Evolutionary conservation across 1,284 basidiomycete genomes (phyloP).

Genomic region (Pseudozyma flocculosa): DNA sequence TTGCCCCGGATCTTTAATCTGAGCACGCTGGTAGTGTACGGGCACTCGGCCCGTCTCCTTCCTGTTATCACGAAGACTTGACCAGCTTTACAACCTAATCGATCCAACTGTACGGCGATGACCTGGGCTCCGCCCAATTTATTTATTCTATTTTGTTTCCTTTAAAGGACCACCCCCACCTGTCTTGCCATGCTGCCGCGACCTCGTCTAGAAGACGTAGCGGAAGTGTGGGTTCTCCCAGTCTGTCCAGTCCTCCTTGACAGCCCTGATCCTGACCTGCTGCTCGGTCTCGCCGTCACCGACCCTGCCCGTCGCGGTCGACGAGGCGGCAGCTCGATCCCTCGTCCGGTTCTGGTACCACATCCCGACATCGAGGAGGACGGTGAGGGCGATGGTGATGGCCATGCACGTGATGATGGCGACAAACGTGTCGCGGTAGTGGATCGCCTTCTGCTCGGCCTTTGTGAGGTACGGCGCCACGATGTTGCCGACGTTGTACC

Average conservation of each 20-base stretch:
- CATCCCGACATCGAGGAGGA: constrained; percentile 19
- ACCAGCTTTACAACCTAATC: no score
- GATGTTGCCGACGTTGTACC: constrained; percentile 56
- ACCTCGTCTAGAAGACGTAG: constrained; percentile 30
- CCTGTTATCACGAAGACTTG: no score
- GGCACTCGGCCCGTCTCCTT: no score
- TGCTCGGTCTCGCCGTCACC: constrained; percentile 23
- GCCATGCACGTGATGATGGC: constrained; percentile 58
- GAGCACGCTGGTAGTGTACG: no score
- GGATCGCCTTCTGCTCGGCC: constrained; percentile 48
- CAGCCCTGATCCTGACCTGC: constrained; percentile 4
- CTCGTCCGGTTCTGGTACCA: constrained; percentile 26
- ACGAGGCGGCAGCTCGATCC: constrained; percentile 4
- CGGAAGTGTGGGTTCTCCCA: constrained; percentile 36
- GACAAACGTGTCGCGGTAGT: constrained; percentile 62
- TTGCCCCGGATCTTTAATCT: no score
- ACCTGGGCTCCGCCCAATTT: no score
- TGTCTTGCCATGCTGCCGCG: no score
- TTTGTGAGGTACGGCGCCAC: constrained; percentile 55
- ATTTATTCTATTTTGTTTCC: no score
- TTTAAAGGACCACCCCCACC: no score
- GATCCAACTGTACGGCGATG: no score
- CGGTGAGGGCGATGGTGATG: constrained; percentile 29
- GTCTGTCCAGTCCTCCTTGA: constrained; percentile 32
- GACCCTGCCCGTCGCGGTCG: constrained; percentile 10